phyloP scores from a whole-genome alignment of 495 filamentous ascomycete genomes.

The Saxophila tyrrhenica region DNA sequence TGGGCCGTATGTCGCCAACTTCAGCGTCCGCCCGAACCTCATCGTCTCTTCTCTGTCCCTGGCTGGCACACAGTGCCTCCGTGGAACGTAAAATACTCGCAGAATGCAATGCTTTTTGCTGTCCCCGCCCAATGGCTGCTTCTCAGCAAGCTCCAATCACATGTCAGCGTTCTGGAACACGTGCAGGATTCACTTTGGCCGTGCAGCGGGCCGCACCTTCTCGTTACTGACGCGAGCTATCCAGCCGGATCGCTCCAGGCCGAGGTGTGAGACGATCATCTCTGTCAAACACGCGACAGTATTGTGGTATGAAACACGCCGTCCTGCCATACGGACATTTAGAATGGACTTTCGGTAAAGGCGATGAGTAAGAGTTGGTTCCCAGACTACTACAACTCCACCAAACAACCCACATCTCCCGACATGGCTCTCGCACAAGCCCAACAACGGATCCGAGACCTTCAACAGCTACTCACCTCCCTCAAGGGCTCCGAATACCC shows the following conservation, averaged over 20 bases:
- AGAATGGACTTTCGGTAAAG: neutral
- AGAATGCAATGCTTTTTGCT: too few relatives aligned
- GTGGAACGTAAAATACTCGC: too few relatives aligned
- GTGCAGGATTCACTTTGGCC: too few relatives aligned
- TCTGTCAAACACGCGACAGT: too few relatives aligned
- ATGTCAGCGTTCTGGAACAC: neutral
- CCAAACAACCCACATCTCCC: neutral
- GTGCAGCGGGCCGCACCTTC: too few relatives aligned
- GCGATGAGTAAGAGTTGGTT: neutral
- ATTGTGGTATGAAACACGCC: too few relatives aligned
- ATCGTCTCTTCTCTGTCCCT: conserved; percentile 37
- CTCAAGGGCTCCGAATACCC: conserved; percentile 48
- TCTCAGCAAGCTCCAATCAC: neutral
- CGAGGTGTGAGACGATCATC: too few relatives aligned
- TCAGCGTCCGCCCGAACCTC: conserved; percentile 85
- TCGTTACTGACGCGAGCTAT: too few relatives aligned
- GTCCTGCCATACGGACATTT: neutral
- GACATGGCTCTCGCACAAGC: neutral
- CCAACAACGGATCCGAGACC: conserved; percentile 3
- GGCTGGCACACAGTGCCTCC: too few relatives aligned
- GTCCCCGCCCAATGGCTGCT: neutral
- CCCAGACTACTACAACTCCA: neutral
- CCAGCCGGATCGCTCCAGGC: too few relatives aligned
- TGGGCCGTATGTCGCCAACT: conserved; percentile 66
- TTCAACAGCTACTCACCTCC: conserved; percentile 34